phyloP scores from a whole-genome alignment of 116 monocot genomes.

The Phalaenopsis hybrid region DNA sequence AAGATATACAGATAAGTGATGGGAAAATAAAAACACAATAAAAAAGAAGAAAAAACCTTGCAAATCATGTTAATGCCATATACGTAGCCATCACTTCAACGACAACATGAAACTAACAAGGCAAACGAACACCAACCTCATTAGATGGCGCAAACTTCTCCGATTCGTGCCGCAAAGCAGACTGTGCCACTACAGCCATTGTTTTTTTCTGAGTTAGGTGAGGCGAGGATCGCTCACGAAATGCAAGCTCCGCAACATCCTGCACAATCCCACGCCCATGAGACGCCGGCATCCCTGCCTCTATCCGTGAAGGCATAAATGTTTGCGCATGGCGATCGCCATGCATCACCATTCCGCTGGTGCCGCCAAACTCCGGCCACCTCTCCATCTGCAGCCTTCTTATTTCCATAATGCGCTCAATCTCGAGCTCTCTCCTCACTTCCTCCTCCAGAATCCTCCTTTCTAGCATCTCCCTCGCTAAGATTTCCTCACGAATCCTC shows the following conservation, averaged over 20 bases:
- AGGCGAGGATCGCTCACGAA: not conserved
- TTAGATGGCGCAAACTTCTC: not conserved
- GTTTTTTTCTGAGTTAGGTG: not conserved
- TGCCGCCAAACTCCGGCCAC: not conserved
- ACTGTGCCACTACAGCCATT: not conserved
- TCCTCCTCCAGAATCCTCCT: conserved; percentile 6
- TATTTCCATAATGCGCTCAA: not conserved
- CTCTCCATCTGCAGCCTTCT: conserved; percentile 7
- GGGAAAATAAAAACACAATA: not conserved
- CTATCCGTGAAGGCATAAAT: not conserved
- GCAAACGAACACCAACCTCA: not conserved
- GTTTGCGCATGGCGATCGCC: not conserved
- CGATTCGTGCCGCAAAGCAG: not conserved
- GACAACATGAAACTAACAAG: not conserved
- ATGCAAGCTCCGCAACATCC: not conserved
- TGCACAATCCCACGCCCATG: not conserved
- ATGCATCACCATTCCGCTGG: not conserved
- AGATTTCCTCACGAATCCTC: conserved; percentile 5
- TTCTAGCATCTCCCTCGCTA: not conserved
- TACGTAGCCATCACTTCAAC: not conserved
- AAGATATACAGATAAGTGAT: not conserved
- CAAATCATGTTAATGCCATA: not conserved
- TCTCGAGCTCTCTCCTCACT: not conserved
- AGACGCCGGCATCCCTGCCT: not conserved
- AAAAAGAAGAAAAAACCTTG: not conserved